phyloP scores from a whole-genome alignment of 805 yeast genomes.

The Suhomyces prunicola region DNA sequence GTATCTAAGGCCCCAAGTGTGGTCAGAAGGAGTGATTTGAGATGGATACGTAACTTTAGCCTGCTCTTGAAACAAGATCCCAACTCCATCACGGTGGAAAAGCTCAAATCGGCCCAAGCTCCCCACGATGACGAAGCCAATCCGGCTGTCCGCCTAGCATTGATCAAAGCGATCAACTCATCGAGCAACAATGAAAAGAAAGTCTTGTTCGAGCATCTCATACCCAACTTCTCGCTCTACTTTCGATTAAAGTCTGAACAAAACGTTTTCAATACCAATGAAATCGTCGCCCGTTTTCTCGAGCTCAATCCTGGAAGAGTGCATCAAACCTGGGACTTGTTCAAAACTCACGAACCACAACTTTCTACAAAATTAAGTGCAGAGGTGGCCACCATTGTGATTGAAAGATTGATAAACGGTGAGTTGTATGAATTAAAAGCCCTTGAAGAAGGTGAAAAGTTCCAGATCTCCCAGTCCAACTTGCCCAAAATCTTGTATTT shows the following conservation, averaged over 20 bases:
- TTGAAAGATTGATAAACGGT: slow-evolving; percentile 37
- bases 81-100: slow-evolving; percentile 5
- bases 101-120: neutral
- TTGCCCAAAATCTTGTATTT: slow-evolving; percentile 3
- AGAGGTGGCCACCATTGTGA: slow-evolving; percentile 22
- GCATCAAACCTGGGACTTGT: slow-evolving; percentile 46
- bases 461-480: neutral
- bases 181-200: slow-evolving; percentile 8
- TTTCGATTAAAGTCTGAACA: slow-evolving; percentile 4
- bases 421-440: slow-evolving; percentile 28
- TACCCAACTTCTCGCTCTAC: slow-evolving; percentile 11
- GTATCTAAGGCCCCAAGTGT: neutral
- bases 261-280: neutral
- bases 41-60: neutral
- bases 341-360: slow-evolving; percentile 17
- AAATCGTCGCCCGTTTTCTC: slow-evolving; percentile 23
- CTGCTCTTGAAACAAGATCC: slow-evolving; percentile 5
- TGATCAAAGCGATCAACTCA: slow-evolving; percentile 7
- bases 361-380: slow-evolving; percentile 15
- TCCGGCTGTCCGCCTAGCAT: neutral
- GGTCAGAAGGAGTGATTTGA: neutral
- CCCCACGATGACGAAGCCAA: slow-evolving; percentile 2
- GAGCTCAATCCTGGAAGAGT: slow-evolving; percentile 53
- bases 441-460: slow-evolving; percentile 21
- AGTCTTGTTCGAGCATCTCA: slow-evolving; percentile 6